Evolutionary conservation across 768 basidiomycete species (phyloP).

Genomic region (Boletus sp.): DNA sequence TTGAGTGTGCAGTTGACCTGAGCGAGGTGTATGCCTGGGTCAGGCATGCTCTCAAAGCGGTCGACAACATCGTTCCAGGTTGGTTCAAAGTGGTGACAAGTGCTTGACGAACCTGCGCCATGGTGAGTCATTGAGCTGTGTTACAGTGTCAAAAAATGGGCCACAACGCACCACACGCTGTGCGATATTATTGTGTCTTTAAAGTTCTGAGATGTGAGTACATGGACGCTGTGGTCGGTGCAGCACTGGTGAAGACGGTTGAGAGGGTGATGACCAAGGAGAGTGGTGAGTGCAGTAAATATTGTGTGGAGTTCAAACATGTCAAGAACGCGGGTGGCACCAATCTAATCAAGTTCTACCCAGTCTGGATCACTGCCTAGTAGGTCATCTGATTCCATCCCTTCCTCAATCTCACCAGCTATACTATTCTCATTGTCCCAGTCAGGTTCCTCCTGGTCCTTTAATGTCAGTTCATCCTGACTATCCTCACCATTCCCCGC

Average conservation of each 20-base stretch:
- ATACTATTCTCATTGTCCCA: too few relatives aligned
- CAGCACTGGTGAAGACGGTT: constrained; percentile 32
- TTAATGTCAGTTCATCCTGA: too few relatives aligned
- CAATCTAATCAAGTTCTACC: too few relatives aligned
- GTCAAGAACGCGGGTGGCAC: constrained; percentile 69
- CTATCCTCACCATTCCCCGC: too few relatives aligned
- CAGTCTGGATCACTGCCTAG: too few relatives aligned
- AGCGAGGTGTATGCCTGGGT: constrained; percentile 55
- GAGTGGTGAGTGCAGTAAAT: constrained; percentile 1
- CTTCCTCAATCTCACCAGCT: too few relatives aligned
- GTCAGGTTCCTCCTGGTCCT: too few relatives aligned
- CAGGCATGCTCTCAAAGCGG: constrained; percentile 43
- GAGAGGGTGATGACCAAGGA: constrained; percentile 33
- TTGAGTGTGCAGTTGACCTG: constrained; percentile 79
- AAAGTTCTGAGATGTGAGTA: constrained; percentile 63
- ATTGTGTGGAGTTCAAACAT: constrained; percentile 53
- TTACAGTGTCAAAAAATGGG: too few relatives aligned
- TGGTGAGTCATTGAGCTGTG: too few relatives aligned
- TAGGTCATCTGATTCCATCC: too few relatives aligned
- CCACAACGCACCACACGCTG: constrained; percentile 61
- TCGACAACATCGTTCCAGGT: constrained; percentile 74
- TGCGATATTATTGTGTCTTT: constrained; percentile 43
- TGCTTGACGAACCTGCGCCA: constrained; percentile 75
- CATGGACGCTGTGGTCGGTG: constrained; percentile 33
- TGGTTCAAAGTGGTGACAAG: constrained; percentile 82